A percentile compares a stretch with the other conserved stretches of the same genome.
Evolutionary conservation across 371 early-diverging fungal genomes (phyloP).

Genomic region (Mitosporidium daphniae): DNA sequence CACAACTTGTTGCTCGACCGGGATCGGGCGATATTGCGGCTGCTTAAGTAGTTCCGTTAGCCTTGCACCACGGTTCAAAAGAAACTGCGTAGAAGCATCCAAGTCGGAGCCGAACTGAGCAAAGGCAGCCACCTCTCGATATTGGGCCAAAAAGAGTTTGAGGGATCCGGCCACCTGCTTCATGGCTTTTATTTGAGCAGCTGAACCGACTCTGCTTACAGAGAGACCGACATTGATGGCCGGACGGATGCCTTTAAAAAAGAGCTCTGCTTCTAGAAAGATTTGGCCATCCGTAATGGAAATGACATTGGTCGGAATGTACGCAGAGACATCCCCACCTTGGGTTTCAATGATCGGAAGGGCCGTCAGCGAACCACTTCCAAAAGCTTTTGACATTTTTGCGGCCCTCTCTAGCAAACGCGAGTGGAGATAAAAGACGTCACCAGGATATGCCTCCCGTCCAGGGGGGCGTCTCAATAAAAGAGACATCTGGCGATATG

Average conservation of each 20-base stretch:
- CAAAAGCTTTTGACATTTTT: conserved; percentile 64
- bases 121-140: conserved; percentile 83
- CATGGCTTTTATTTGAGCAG: conserved; percentile 89
- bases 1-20: conserved; percentile 63
- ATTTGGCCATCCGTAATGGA: conserved; percentile 85
- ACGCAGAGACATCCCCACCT: conserved; percentile 87
- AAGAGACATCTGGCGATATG: conserved; percentile 84
- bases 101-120: conserved; percentile 88
- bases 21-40: conserved; percentile 51
- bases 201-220: conserved; percentile 84
- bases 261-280: conserved; percentile 80
- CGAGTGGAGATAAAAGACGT: conserved; percentile 81
- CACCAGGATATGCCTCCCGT: conserved; percentile 55
- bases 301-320: conserved; percentile 90
- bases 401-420: conserved; percentile 76
- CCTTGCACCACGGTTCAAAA: conserved; percentile 73
- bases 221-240: conserved; percentile 90
- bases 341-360: conserved; percentile 82
- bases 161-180: conserved; percentile 83
- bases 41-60: conserved; percentile 72
- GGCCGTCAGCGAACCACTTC: conserved; percentile 65
- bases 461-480: conserved; percentile 80
- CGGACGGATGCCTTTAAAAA: conserved; percentile 80
- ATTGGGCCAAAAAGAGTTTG: conserved; percentile 63
- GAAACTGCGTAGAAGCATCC: conserved; percentile 67